Evolutionary conservation across 1,284 basidiomycete genomes (phyloP).

Genomic region (Rhodofomes roseus): DNA sequence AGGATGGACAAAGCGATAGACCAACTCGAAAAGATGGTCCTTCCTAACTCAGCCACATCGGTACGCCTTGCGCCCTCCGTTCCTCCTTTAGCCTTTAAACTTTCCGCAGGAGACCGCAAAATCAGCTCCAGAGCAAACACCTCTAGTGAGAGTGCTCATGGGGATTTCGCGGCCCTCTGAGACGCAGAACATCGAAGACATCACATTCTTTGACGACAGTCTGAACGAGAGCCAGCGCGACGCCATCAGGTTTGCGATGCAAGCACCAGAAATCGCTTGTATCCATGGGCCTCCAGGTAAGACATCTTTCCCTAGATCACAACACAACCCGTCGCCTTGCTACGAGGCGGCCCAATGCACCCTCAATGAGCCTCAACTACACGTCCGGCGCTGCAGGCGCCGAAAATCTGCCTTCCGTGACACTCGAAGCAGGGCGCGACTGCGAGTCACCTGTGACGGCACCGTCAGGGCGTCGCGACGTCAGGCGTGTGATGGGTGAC

Average conservation of each 20-base stretch:
- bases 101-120: slow-evolving; percentile 23
- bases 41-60: slow-evolving; percentile 27
- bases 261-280: slow-evolving; percentile 77
- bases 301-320: too few species aligned
- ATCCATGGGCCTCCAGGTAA: slow-evolving; percentile 96
- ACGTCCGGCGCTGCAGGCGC: too few species aligned
- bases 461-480: too few species aligned
- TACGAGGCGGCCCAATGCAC: too few species aligned
- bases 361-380: too few species aligned
- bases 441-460: too few species aligned
- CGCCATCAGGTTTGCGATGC: slow-evolving; percentile 74
- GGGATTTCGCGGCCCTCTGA: slow-evolving; percentile 50
- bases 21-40: slow-evolving; percentile 49
- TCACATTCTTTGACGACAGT: slow-evolving; percentile 73
- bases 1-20: slow-evolving; percentile 84
- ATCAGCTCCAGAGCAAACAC: slow-evolving; percentile 39
- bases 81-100: not conserved
- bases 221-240: slow-evolving; percentile 85
- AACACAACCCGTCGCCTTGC: too few species aligned
- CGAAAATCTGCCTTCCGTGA: too few species aligned
- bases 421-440: too few species aligned
- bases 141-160: slow-evolving; percentile 63
- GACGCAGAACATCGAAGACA: slow-evolving; percentile 30
- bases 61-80: not conserved
- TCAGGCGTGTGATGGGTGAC: not conserved